A percentile compares a stretch with the other conserved stretches of the same genome.
These are phyloP conservation scores for Cryptococcus maquisensis DNA, from an alignment of 1,284 basidiomycete genomes.

Conservation along the genomic window DNA sequence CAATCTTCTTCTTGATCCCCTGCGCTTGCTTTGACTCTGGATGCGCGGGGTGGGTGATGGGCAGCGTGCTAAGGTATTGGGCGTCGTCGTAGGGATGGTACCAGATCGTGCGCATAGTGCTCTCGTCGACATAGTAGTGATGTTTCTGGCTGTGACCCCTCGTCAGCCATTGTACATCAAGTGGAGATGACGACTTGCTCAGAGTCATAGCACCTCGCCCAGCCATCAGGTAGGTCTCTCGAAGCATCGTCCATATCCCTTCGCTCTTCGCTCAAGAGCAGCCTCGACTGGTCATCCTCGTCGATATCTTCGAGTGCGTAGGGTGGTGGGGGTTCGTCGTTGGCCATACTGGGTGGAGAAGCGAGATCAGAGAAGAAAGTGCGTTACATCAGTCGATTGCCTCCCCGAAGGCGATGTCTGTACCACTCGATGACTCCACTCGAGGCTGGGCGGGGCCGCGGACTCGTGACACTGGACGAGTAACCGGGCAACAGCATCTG, in stretches of 20 bases:
- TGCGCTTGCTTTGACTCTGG: conserved; percentile 33
- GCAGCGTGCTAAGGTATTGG: conserved; percentile 31
- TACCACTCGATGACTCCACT: too few species aligned
- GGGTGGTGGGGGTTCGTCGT: too few species aligned
- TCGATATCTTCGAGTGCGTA: too few species aligned
- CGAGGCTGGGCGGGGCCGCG: too few species aligned
- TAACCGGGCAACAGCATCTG: too few species aligned
- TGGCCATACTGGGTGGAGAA: too few species aligned
- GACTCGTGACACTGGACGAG: too few species aligned
- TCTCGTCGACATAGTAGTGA: conserved; percentile 40
- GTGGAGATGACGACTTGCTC: conserved; percentile 17
- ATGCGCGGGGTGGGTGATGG: conserved; percentile 39
- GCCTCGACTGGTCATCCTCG: too few species aligned
- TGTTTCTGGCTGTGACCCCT: conserved; percentile 21
- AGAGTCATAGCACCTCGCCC: conserved; percentile 42
- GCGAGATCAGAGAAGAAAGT: too few species aligned
- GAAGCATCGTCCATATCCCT: conserved; percentile 34
- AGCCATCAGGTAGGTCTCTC: conserved; percentile 40
- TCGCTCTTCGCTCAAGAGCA: too few species aligned
- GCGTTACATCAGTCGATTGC: too few species aligned
- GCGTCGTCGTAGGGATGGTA: conserved; percentile 43
- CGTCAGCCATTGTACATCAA: background rate
- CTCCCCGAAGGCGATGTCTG: too few species aligned
- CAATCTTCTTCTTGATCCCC: conserved; percentile 17
- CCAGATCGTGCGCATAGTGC: conserved; percentile 36